Conservation (phyloP, 768 basidiomycete genomes). For the Crassisporium funariophilum region DNA sequence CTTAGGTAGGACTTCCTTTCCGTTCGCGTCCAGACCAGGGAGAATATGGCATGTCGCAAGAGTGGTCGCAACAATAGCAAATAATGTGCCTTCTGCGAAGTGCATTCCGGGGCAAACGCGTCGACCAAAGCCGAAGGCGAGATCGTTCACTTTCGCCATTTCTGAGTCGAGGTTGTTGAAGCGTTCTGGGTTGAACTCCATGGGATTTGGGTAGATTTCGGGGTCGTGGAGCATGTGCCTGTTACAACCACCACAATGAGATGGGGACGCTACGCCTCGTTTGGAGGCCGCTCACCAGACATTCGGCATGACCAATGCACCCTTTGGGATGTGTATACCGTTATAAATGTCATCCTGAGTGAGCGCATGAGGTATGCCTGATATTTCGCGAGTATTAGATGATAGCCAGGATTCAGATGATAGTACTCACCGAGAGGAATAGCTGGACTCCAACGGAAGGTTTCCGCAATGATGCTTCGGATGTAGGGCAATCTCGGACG, state of each 20-base stretch:
- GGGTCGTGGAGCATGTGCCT: constrained; percentile 59
- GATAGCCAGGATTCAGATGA: neutral
- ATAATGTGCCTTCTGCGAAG: constrained; percentile 32
- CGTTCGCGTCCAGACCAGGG: constrained; percentile 31
- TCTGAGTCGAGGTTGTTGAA: constrained; percentile 43
- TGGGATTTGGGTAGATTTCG: constrained; percentile 52
- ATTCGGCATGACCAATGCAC: constrained; percentile 49
- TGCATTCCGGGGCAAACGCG: constrained; percentile 46
- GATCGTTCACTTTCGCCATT: constrained; percentile 34
- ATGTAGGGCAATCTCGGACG: constrained; percentile 50
- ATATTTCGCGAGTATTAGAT: neutral
- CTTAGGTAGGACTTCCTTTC: constrained; percentile 24
- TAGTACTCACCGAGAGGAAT: constrained; percentile 39
- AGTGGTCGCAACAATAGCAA: constrained; percentile 30
- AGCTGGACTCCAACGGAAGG: constrained; percentile 47
- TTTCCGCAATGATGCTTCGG: constrained; percentile 46
- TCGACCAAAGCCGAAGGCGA: constrained; percentile 45
- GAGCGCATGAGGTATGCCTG: constrained; percentile 23
- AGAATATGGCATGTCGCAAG: constrained; percentile 36
- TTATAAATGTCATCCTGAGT: constrained; percentile 24
- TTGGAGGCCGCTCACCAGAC: constrained; percentile 38
- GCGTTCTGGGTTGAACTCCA: constrained; percentile 59
- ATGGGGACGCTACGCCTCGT: neutral
- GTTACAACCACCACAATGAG: neutral
- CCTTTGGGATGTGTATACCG: constrained; percentile 39